Percentiles rank a stretch among this genome's conserved stretches.
These are phyloP conservation scores for Paxillus ammoniavirescens DNA, from an alignment of 768 basidiomycete species.

Conservation along the genomic window DNA sequence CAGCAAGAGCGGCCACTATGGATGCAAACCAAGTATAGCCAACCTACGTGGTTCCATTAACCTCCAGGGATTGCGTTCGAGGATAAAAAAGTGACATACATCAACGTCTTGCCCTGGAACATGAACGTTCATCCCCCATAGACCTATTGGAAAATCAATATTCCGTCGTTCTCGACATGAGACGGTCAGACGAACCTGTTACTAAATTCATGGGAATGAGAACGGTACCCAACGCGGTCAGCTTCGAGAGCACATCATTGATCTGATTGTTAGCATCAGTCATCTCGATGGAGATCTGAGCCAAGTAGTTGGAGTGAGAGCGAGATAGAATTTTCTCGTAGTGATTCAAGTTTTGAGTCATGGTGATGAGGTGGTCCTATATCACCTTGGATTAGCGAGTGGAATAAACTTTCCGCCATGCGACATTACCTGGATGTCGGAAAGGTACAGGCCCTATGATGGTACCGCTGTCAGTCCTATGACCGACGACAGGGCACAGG, in stretches of 20 bases:
- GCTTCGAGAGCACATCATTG: slow-evolving; percentile 95
- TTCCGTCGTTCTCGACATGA: not conserved
- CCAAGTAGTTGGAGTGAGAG: slow-evolving; percentile 98
- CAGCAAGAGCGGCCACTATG: slow-evolving; percentile 77
- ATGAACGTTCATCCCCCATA: slow-evolving; percentile 99
- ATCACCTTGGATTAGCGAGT: slow-evolving; percentile 2
- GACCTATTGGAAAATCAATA: slow-evolving; percentile 42
- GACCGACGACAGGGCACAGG: not conserved
- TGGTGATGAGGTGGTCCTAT: slow-evolving; percentile 95
- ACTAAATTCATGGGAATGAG: slow-evolving; percentile 97
- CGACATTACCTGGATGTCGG: slow-evolving; percentile 77
- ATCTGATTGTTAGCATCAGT: slow-evolving; percentile 99
- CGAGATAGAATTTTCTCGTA: slow-evolving; percentile 99
- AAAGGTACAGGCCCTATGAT: slow-evolving; percentile 83
- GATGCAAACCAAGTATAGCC: slow-evolving; percentile 83
- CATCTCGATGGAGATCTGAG: slow-evolving; percentile 99
- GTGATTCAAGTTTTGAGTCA: slow-evolving; percentile 99
- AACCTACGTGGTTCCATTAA: slow-evolving; percentile 16
- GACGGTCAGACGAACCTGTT: slow-evolving; percentile 57
- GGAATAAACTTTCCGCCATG: not conserved
- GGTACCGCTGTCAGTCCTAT: slow-evolving; percentile 2
- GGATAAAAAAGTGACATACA: slow-evolving; percentile 27
- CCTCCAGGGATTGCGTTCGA: not conserved
- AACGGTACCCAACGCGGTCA: slow-evolving; percentile 96
- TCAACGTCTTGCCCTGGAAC: slow-evolving; percentile 79